Conservation (phyloP, 148 eudicot species). For the Gaultheria prostrata region DNA sequence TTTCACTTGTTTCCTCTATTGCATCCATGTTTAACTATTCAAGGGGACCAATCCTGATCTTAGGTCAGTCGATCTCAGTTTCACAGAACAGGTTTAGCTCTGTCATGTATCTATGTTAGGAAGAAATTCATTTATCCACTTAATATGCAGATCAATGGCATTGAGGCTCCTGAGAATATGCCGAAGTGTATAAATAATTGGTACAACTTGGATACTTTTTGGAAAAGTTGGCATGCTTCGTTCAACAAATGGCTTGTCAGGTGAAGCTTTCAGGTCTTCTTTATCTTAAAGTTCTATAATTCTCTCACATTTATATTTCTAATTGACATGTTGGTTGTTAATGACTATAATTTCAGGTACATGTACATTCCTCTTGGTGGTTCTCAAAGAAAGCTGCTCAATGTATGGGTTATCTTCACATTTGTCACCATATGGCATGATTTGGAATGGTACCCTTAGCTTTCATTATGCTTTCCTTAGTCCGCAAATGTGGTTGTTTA, state of each 20-base stretch:
- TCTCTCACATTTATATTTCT: conserved; percentile 7
- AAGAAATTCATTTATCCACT: conserved; percentile 5
- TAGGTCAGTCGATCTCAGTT: background rate
- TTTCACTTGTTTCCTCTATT: background rate
- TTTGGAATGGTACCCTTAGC: conserved; percentile 73
- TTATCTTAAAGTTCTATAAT: background rate
- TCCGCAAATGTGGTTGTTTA: background rate
- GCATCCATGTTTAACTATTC: background rate
- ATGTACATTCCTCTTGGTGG: conserved; percentile 98
- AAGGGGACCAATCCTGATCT: background rate
- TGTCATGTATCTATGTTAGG: background rate
- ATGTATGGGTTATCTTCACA: conserved; percentile 95
- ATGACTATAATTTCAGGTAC: conserved; percentile 45
- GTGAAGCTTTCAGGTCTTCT: conserved; percentile 37
- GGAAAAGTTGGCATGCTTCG: conserved; percentile 99
- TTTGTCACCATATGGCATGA: conserved; percentile 99
- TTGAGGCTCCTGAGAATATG: conserved; percentile 95
- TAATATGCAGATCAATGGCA: conserved; percentile 60
- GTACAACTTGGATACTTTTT: conserved; percentile 83
- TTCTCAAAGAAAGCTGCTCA: conserved; percentile 69
- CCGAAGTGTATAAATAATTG: conserved; percentile 96
- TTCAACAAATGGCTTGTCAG: conserved; percentile 98
- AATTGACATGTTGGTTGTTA: conserved; percentile 5
- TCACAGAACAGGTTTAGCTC: background rate
- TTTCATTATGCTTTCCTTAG: background rate